These are phyloP conservation scores for Pichia sp. DNA, from an alignment of 1,139 yeast genomes.

Conservation along the genomic window DNA sequence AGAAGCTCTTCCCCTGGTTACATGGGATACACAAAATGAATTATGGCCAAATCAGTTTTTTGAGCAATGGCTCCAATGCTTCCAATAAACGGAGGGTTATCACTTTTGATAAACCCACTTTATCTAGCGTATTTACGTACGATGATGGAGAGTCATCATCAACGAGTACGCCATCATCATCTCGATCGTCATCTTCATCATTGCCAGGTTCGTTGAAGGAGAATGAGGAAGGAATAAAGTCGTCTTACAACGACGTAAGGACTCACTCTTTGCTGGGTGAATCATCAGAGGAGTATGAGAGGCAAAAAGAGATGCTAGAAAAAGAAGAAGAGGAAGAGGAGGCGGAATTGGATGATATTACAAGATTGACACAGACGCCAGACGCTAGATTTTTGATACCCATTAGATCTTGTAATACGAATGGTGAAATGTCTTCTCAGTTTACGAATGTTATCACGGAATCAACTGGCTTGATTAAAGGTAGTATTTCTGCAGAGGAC, in stretches of 20 bases:
- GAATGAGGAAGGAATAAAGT: too few species aligned
- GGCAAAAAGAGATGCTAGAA: neutral
- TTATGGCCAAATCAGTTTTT: conserved; percentile 38
- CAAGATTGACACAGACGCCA: conserved; percentile 10
- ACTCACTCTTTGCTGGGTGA: too few species aligned
- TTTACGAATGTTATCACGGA: conserved; percentile 33
- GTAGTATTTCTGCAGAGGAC: conserved; percentile 56
- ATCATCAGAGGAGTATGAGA: neutral
- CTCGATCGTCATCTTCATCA: too few species aligned
- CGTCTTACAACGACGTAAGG: too few species aligned
- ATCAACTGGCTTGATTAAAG: conserved; percentile 47
- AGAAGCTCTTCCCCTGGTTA: conserved; percentile 80
- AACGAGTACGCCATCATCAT: too few species aligned
- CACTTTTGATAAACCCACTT: conserved; percentile 10
- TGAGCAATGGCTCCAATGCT: conserved; percentile 16
- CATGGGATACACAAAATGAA: conserved; percentile 61
- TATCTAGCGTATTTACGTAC: conserved; percentile 1
- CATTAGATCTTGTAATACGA: conserved; percentile 36
- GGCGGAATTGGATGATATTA: conserved; percentile 4
- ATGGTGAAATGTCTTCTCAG: conserved; percentile 19
- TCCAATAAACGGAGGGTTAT: conserved; percentile 9
- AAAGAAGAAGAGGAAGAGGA: conserved; percentile 1
- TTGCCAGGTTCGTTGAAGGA: too few species aligned
- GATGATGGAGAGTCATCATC: too few species aligned
- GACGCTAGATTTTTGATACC: conserved; percentile 34